These are phyloP conservation scores for Phytophthora sansomeana DNA, from an alignment of 352 stramenopile genomes.

Conservation along the genomic window DNA sequence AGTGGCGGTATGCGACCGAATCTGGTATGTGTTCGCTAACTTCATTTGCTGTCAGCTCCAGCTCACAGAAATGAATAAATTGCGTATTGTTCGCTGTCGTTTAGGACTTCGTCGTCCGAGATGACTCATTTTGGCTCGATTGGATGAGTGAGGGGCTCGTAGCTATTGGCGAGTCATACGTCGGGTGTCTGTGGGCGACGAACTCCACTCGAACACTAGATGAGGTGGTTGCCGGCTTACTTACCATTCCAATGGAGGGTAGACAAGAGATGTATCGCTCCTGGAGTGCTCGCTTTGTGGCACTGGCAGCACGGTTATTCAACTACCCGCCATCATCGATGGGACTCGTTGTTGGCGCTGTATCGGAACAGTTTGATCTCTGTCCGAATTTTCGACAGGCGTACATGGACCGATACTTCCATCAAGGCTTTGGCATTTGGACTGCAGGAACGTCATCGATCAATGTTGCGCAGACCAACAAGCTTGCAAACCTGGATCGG, in stretches of 20 bases:
- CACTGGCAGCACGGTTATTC: slow-evolving; percentile 76
- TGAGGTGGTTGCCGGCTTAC: slow-evolving; percentile 73
- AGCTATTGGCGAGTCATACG: slow-evolving; percentile 84
- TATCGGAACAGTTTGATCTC: slow-evolving; percentile 80
- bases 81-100: slow-evolving; percentile 5
- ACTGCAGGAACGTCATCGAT: slow-evolving; percentile 51
- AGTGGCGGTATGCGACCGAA: slow-evolving; percentile 68
- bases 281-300: slow-evolving; percentile 81
- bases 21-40: slow-evolving; percentile 37
- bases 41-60: neutral
- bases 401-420: slow-evolving; percentile 84
- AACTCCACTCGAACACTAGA: slow-evolving; percentile 67
- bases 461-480: slow-evolving; percentile 72
- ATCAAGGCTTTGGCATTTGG: slow-evolving; percentile 84
- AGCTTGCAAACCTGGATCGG: slow-evolving; percentile 70
- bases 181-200: slow-evolving; percentile 75
- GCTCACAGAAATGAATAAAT: neutral
- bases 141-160: slow-evolving; percentile 89
- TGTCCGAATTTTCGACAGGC: slow-evolving; percentile 68
- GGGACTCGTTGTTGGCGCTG: slow-evolving; percentile 70
- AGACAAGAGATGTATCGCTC: slow-evolving; percentile 89
- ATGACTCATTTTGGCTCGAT: slow-evolving; percentile 86
- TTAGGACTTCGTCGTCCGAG: slow-evolving; percentile 81
- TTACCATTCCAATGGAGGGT: slow-evolving; percentile 84
- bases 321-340: slow-evolving; percentile 79